phyloP scores from a whole-genome alignment of 345 rosid genomes.

The Hibiscus syriacus region DNA sequence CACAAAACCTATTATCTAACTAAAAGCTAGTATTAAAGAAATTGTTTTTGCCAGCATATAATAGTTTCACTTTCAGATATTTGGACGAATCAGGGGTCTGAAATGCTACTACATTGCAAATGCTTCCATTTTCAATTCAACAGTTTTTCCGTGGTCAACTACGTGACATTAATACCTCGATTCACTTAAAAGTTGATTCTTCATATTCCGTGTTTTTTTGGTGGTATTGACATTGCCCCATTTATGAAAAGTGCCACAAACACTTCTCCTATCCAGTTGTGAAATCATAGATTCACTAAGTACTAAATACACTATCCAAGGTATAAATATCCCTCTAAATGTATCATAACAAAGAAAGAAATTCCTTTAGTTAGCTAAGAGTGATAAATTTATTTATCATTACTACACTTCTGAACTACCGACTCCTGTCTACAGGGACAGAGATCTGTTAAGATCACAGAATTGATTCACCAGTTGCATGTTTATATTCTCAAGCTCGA shows the following conservation, averaged over 20 bases:
- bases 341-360: no score
- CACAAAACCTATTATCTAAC: not conserved
- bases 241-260: not conserved
- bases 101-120: not conserved
- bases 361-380: not conserved
- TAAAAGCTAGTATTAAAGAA: not conserved
- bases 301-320: not conserved
- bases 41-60: no score
- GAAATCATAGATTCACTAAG: not conserved
- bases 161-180: not conserved
- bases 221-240: not conserved
- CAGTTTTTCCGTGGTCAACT: not conserved
- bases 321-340: not conserved
- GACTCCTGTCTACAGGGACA: not conserved
- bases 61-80: no score
- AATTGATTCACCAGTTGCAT: constrained; percentile 9
- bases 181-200: not conserved
- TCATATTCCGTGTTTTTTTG: not conserved
- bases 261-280: not conserved
- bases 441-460: not conserved
- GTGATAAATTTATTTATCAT: not conserved
- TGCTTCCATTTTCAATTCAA: not conserved
- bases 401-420: not conserved
- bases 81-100: not conserved
- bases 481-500: not conserved